These are phyloP conservation scores for Claviceps pazoutovae DNA, from an alignment of 2,329 filamentous ascomycete species.

Conservation along the genomic window DNA sequence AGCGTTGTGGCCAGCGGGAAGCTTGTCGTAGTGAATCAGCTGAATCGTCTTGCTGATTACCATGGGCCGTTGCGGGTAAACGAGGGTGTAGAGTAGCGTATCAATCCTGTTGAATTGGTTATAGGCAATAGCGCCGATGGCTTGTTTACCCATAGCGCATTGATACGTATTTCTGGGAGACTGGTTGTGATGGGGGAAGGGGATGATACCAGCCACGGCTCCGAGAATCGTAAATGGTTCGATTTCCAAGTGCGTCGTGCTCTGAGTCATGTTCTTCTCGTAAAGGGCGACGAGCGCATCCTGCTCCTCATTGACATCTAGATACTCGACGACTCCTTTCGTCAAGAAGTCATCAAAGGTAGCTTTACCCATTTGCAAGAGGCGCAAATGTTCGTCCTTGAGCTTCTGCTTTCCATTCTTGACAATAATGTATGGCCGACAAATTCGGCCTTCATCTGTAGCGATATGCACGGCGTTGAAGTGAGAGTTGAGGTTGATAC, in stretches of 20 bases:
- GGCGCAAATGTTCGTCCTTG: slow-evolving; percentile 61
- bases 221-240: slow-evolving; percentile 95
- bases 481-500: slow-evolving; percentile 90
- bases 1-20: slow-evolving; percentile 91
- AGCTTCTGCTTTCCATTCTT: slow-evolving; percentile 77
- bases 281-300: slow-evolving; percentile 87
- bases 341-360: slow-evolving; percentile 91
- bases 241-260: slow-evolving; percentile 90
- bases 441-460: slow-evolving; percentile 93
- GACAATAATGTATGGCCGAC: slow-evolving; percentile 88
- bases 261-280: slow-evolving; percentile 67
- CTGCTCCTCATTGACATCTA: slow-evolving; percentile 97
- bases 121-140: slow-evolving; percentile 93
- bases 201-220: slow-evolving; percentile 89
- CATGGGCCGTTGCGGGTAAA: slow-evolving; percentile 95
- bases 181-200: slow-evolving; percentile 97
- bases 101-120: slow-evolving; percentile 98
- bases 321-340: slow-evolving; percentile 82
- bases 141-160: slow-evolving; percentile 99
- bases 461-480: slow-evolving; percentile 87
- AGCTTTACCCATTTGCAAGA: slow-evolving; percentile 69
- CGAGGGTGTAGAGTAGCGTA: slow-evolving; percentile 87
- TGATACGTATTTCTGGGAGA: slow-evolving; percentile 98
- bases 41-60: slow-evolving; percentile 96
- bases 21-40: slow-evolving; percentile 90